Base-by-base conservation (phyloP, 352 stramenopile genomes). In the Poterioochromonas sp. region DNA sequence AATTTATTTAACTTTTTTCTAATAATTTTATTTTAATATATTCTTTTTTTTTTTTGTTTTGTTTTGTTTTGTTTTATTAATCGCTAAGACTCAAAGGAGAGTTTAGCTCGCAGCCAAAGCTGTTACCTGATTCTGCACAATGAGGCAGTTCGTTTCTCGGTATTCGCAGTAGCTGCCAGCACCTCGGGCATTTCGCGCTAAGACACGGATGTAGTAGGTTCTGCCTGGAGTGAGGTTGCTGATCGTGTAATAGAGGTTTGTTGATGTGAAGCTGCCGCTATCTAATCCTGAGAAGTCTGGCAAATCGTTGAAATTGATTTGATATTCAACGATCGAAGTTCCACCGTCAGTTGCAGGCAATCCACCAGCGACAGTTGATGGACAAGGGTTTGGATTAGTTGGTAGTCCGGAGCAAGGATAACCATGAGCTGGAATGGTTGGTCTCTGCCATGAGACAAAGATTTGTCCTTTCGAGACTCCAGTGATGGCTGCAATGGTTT, bases 171-270 rank as follows among this genome's bases (percentile, higher is more conserved):
- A 84, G 8, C 51, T 43, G 32, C 80, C 80, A 63, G 81, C 79
- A 18, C 82, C 82, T 37, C 81, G 77, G 0, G 80, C 80, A 43
- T 85, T 85, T 12, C 77, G 53, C 32, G 82, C 82, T 34, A 82
- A 74, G 11, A 85, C 78, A 35, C 82, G 40, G 35, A 85, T 74
- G 62, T 85, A 85, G 47, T 85, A 85, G 39, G 43, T 35, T n/a
- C 81, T 34, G n/a, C 79, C 80, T 11, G 62, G 71, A n/a, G 82
- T 85, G 5, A 85, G 70, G 5, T 77, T 74, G 1, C 69, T 51
- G 1, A 82, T 71, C 32, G 82, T 85, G 74, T 84, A 85, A 8
- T 77, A 78, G 0, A 68, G 83, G 22, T 51, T 65, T 32, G 76
- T 80, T n/a, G 39, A 18, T 26, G 62, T 70, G 40, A 39, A 73